These are phyloP conservation scores for Penicillium daleae DNA, from an alignment of 495 filamentous ascomycete species.

Conservation along the genomic window DNA sequence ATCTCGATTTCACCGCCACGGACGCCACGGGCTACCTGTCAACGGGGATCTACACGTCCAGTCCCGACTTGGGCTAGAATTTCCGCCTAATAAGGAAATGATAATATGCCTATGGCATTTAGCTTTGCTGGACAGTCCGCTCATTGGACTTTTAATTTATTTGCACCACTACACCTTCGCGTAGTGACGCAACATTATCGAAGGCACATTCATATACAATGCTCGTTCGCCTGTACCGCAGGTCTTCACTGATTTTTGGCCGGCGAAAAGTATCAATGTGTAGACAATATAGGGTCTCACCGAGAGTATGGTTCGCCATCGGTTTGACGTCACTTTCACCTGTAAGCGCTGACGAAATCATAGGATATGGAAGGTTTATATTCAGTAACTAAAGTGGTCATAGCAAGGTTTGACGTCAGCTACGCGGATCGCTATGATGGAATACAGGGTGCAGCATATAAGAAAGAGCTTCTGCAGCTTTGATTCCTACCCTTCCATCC, in stretches of 20 bases:
- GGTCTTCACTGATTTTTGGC: background rate
- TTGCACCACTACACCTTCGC: background rate
- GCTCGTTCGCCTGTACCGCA: background rate
- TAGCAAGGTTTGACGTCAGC: background rate
- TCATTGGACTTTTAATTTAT: slow-evolving; percentile 13
- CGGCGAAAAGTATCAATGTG: background rate
- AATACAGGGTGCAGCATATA: background rate
- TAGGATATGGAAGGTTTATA: background rate
- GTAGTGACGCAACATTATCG: background rate
- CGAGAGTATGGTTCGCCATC: background rate
- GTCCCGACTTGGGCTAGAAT: background rate
- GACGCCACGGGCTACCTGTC: background rate
- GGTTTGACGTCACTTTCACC: background rate
- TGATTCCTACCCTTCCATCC: background rate
- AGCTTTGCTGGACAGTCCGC: background rate
- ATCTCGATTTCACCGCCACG: background rate
- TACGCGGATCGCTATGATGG: background rate
- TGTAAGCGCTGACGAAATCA: background rate
- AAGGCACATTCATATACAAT: background rate
- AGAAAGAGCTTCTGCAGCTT: background rate
- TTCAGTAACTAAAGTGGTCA: background rate
- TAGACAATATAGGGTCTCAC: background rate
- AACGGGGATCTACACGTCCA: slow-evolving; percentile 2
- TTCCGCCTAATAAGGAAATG: background rate
- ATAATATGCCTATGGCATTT: background rate